Evolutionary conservation across 768 basidiomycete genomes (phyloP), one percentile per base, ranked within the genome.

Genomic region (Hortiboletus campestris): DNA sequence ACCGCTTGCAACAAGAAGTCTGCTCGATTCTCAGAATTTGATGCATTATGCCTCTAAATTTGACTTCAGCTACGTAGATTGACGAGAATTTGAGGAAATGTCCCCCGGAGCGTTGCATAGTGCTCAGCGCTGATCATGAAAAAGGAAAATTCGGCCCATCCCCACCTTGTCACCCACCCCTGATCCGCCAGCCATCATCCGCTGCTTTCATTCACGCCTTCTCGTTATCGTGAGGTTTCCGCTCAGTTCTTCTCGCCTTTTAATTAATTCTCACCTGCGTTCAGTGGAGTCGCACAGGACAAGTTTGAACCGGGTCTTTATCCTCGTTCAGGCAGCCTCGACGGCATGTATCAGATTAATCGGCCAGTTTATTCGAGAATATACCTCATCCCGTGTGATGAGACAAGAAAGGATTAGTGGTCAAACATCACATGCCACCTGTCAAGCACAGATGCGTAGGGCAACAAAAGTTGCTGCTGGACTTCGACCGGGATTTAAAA

Each of bases 151-250:
- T 49, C 50, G 10, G 46, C 11, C 48, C 40, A 40, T 54, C 47
- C 44, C 49, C 11, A 44, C 55, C 20, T 47, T 59, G 46, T 62
- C 67, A 67, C 66, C 64, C 62, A 64, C 47, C 53, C 64, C 59
- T 67, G 64, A 61, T 67, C 64, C 67, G 49, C 61, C 67, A 58
- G 62, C 59, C 67, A 61, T 53, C 63, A 60, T 31, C 46, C 49
- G 28, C 42, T 53, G 49, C 38, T 32, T 60, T 67, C 65, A 69
- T 69, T 69, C 67, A 65, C 57, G 46, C 65, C 59, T 64, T 69
- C 62, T 64, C 67, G 51, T 63, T 58, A 69, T 65, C 66, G 52
- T 58, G 66, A 69, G 66, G 66, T 64, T 67, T 62, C 65, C 63
- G 47, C 46, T 56, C 66, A 57, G 49, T 55, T 51, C 47, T 57